Evolutionary conservation across 2,329 filamentous ascomycete species (phyloP), one percentile per base, ranked within the genome.

Genomic region (Ceratocystis lukuohia): DNA sequence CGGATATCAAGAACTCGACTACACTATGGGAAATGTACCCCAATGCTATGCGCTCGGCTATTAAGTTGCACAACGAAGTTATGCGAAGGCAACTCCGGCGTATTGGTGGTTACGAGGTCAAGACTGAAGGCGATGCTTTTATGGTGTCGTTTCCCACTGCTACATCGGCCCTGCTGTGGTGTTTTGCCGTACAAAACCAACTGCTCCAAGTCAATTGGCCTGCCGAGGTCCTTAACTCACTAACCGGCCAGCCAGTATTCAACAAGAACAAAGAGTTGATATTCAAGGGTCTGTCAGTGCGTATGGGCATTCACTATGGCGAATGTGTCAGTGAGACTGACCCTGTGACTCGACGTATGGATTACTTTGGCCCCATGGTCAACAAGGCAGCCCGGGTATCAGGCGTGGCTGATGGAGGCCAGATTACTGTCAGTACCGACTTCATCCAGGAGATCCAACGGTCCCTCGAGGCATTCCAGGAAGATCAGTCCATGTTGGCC

Each of bases 331-430:
- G 91, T 74, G 94, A 99, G 75, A 88, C 88, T 62, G 94, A 99
- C 75, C 94, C 94, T 0, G 92, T 99, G 62, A 99, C 94, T 1
- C 88, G 92, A 67, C 91, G 94, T 69, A 99, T 99, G 94, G 94
- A 99, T 72, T 99, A 99, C 77, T 99, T 97, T 74, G 94, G 94
- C 0, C 94, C 94, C 15, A 99, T 99, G 91, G 94, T 99, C 72
- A 99, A 99, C 77, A 92, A 95, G 73, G 91, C 94, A 0, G 88
- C 94, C 17, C 88, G 94, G 77, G 96, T 99, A 70, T 94, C 91
- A 5, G 88, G 90, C 25, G 92, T 96, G 56, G 94, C 94, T 45
- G 94, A 99, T 74, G 94, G 94, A 69, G 94, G 94, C 0, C 93
- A 99, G 74, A 96, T 97, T 70, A 94, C 93, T 0, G 94, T 97